These are phyloP conservation scores for Phyllosticta paracitricarpa DNA, from an alignment of 2,329 filamentous ascomycete genomes.

Conservation along the genomic window DNA sequence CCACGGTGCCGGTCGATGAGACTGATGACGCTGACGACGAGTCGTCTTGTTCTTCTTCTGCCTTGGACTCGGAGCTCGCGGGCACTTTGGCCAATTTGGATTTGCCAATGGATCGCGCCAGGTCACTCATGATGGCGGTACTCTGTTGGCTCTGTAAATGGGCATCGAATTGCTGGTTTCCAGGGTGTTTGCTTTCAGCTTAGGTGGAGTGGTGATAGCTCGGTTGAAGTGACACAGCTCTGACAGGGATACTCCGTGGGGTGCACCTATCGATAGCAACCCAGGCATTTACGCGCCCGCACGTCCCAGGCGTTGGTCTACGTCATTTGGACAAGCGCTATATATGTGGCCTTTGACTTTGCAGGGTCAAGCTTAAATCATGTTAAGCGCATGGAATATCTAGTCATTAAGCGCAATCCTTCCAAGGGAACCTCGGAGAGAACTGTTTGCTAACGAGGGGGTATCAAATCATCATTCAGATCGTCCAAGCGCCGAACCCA, in stretches of 20 bases:
- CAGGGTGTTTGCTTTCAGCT: neutral
- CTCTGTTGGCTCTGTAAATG: neutral
- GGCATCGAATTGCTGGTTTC: neutral
- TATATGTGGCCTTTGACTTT: no score
- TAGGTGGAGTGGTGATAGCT: neutral
- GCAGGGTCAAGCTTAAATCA: no score
- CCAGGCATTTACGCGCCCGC: neutral
- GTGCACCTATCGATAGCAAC: neutral
- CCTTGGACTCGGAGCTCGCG: constrained; percentile 36
- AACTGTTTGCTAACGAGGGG: constrained; percentile 6
- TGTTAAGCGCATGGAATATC: neutral
- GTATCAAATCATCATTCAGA: constrained; percentile 5
- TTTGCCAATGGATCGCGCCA: constrained; percentile 71
- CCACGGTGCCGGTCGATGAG: constrained; percentile 85
- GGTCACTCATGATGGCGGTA: constrained; percentile 57
- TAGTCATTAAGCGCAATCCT: neutral
- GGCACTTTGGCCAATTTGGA: constrained; percentile 45
- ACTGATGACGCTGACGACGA: constrained; percentile 61
- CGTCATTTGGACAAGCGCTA: neutral
- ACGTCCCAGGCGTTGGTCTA: neutral
- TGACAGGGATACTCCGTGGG: neutral
- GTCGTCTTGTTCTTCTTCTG: constrained; percentile 39
- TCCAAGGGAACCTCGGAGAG: neutral
- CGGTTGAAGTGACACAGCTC: no score
- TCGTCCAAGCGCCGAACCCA: neutral